Evolutionary conservation across 495 filamentous ascomycete species (phyloP).

Genomic region (Aspergillus saccharolyticus): DNA sequence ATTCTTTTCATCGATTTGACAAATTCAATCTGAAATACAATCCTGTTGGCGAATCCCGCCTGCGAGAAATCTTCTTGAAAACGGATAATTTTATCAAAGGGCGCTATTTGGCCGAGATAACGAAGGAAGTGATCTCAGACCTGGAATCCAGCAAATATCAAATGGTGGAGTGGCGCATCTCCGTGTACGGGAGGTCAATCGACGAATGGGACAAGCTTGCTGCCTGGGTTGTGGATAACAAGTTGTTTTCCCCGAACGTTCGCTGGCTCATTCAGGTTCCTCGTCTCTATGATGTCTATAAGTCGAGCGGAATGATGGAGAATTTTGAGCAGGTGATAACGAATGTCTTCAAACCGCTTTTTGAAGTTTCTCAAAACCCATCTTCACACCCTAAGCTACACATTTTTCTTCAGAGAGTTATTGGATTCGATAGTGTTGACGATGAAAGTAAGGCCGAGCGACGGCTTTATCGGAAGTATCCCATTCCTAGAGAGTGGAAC

Average conservation of each 20-base stretch:
- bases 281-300: conserved; percentile 93
- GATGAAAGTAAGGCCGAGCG: conserved; percentile 96
- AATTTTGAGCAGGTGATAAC: conserved; percentile 86
- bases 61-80: conserved; percentile 95
- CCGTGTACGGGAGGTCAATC: conserved; percentile 84
- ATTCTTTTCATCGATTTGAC: conserved; percentile 98
- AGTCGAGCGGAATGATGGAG: conserved; percentile 75
- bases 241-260: conserved; percentile 93
- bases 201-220: conserved; percentile 98
- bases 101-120: conserved; percentile 93
- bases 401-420: conserved; percentile 88
- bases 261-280: conserved; percentile 97
- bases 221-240: conserved; percentile 98
- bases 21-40: conserved; percentile 99
- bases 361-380: conserved; percentile 89
- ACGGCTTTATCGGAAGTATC: conserved; percentile 87
- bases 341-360: conserved; percentile 90
- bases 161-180: conserved; percentile 98
- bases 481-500: conserved; percentile 80
- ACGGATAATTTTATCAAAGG: conserved; percentile 97
- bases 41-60: conserved; percentile 88
- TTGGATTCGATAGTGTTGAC: conserved; percentile 96
- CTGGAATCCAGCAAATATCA: conserved; percentile 98
- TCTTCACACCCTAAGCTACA: conserved; percentile 86
- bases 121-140: conserved; percentile 96